A percentile compares a stretch with the other conserved stretches of the same genome.
Evolutionary conservation across 2,329 filamentous ascomycete genomes (phyloP).

Genomic region (Aureobasidium zeae): DNA sequence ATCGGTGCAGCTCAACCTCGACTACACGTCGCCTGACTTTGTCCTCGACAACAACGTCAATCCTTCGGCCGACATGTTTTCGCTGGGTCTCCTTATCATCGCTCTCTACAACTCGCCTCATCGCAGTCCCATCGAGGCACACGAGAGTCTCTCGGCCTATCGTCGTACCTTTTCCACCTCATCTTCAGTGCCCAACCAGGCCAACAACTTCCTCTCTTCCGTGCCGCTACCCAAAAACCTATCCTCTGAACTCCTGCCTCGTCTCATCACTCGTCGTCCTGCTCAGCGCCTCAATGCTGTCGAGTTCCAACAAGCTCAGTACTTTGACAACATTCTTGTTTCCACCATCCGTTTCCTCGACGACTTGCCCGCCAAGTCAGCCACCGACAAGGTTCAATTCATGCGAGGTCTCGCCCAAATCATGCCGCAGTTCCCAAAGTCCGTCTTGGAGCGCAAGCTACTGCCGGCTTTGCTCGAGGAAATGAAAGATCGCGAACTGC

Average conservation of each 20-base stretch:
- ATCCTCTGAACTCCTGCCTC: slow-evolving; percentile 63
- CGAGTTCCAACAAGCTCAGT: slow-evolving; percentile 90
- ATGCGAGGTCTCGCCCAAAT: slow-evolving; percentile 81
- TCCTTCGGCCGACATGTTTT: slow-evolving; percentile 82
- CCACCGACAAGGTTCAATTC: slow-evolving; percentile 83
- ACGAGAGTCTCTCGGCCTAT: slow-evolving; percentile 73
- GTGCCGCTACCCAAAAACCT: slow-evolving; percentile 73
- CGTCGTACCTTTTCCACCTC: slow-evolving; percentile 74
- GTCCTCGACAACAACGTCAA: slow-evolving; percentile 84
- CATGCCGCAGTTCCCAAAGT: slow-evolving; percentile 82
- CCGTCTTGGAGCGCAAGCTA: slow-evolving; percentile 90
- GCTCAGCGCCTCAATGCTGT: slow-evolving; percentile 78
- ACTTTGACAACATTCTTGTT: slow-evolving; percentile 94
- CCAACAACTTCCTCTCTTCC: slow-evolving; percentile 77
- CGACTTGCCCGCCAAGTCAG: slow-evolving; percentile 79
- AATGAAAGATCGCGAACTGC: slow-evolving; percentile 79
- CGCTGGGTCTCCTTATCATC: slow-evolving; percentile 76
- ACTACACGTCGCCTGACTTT: slow-evolving; percentile 92
- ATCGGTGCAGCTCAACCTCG: slow-evolving; percentile 78
- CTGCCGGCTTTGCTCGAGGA: slow-evolving; percentile 84
- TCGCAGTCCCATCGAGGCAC: slow-evolving; percentile 71
- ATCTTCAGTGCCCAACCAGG: slow-evolving; percentile 65
- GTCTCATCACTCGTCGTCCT: slow-evolving; percentile 76
- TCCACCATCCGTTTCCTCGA: slow-evolving; percentile 95
- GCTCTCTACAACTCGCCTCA: slow-evolving; percentile 94